Percentiles rank a stretch among this genome's conserved stretches.
These are phyloP conservation scores for Helianthus annuus DNA, from an alignment of 129 eudicot species.

Conservation along the genomic window DNA sequence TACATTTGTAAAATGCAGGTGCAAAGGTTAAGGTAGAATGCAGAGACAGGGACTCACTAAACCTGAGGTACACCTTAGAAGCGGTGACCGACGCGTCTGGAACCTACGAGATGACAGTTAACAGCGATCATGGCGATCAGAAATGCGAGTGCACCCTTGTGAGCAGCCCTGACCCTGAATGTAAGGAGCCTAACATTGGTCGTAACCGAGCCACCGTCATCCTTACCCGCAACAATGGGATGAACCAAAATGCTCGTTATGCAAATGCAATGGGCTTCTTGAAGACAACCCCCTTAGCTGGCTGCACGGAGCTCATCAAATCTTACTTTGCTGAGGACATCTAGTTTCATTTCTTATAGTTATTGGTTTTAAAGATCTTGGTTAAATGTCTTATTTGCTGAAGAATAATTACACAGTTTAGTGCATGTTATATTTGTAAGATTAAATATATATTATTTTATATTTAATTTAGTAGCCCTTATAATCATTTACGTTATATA, in stretches of 20 bases:
- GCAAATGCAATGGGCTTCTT: conserved; percentile 67
- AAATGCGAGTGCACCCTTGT: conserved; percentile 53
- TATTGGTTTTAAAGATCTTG: conserved; percentile 15
- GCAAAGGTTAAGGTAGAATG: conserved; percentile 63
- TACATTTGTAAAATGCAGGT: conserved; percentile 31
- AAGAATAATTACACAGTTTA: conserved; percentile 32
- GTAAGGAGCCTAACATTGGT: conserved; percentile 40
- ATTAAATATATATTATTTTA: too few species aligned
- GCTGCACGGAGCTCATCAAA: conserved; percentile 43
- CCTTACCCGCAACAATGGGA: conserved; percentile 60
- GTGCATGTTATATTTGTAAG: not conserved
- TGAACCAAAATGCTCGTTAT: conserved; percentile 35
- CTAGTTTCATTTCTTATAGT: conserved; percentile 12
- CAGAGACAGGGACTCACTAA: conserved; percentile 30
- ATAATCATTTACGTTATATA: too few species aligned
- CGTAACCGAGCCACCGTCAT: conserved; percentile 57
- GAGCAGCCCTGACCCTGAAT: conserved; percentile 50
- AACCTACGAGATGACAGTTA: conserved; percentile 42
- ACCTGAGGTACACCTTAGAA: conserved; percentile 33
- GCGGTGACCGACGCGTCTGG: conserved; percentile 52
- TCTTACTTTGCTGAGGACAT: conserved; percentile 37
- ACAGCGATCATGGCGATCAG: conserved; percentile 47
- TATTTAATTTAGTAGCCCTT: too few species aligned
- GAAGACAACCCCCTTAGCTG: conserved; percentile 27
- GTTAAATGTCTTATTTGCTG: conserved; percentile 39